Percentiles rank a stretch among this genome's conserved stretches.
Conservation (phyloP, 495 filamentous ascomycete genomes). For the Pyrenopolyporus hunteri region DNA sequence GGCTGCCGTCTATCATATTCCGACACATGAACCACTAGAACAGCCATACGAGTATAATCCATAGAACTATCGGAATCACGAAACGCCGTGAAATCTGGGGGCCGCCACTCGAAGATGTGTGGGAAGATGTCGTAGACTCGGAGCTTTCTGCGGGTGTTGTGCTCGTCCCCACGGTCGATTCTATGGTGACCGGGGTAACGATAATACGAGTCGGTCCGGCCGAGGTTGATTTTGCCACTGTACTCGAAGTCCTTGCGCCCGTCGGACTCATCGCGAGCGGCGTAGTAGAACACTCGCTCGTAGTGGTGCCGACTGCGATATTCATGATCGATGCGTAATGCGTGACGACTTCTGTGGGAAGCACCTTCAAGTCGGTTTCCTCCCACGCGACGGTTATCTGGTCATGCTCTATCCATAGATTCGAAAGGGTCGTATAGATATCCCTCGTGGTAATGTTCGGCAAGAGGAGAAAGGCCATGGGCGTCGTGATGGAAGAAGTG, state of each 20-base stretch:
- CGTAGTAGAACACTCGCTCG: not conserved
- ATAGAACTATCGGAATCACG: not conserved
- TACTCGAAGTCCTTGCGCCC: not conserved
- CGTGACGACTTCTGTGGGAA: constrained; percentile 23
- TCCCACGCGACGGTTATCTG: constrained; percentile 36
- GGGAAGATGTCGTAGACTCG: not conserved
- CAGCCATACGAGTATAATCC: too few species aligned
- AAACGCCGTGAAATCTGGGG: not conserved
- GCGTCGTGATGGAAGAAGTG: constrained; percentile 33
- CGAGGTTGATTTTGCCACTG: constrained; percentile 6
- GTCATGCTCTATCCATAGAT: constrained; percentile 34
- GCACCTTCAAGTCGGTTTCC: constrained; percentile 18
- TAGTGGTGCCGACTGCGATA: constrained; percentile 1
- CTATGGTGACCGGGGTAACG: not conserved
- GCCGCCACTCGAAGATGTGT: constrained; percentile 1
- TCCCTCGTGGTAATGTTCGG: constrained; percentile 34
- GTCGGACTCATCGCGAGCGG: not conserved
- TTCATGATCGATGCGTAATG: constrained; percentile 33
- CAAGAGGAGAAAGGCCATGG: constrained; percentile 36
- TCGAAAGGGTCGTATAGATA: constrained; percentile 36
- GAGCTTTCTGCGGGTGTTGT: not conserved
- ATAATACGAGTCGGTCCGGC: not conserved
- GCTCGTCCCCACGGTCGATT: not conserved
- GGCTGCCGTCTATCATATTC: too few species aligned
- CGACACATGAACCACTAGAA: too few species aligned